Base-by-base conservation (phyloP, 2,329 filamentous ascomycete genomes). In the Clathrospora elynae region DNA sequence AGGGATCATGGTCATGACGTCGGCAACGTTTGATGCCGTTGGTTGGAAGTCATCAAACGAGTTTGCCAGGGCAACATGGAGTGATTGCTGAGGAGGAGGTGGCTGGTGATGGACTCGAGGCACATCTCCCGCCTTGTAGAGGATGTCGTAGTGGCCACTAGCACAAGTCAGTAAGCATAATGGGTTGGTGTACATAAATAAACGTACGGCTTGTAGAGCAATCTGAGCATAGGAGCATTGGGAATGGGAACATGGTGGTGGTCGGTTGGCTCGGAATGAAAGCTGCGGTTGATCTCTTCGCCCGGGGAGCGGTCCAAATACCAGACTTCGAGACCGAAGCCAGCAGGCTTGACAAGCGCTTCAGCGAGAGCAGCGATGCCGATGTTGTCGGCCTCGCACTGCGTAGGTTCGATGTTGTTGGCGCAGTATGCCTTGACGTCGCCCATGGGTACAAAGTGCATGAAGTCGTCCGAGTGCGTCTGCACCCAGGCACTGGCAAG, bases 361-460 rank as follows among this genome's bases (percentile, higher is more conserved):
- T 92, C 85, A 49, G 86, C 82, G 35, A 97, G 76, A 2, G 89
- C 82, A 46, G 83, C 83, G 50, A 97, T 78, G 29, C 89, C 88
- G n/a, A 96, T 75, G 59, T 96, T 85, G 57, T 99, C 93, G 51
- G 97, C 95, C 73, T 97, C 92, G 35, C 84, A 83, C 55, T 85
- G 81, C 11, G 85, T 79, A 0, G 87, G 82, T 66, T 95, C 86
- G 51, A 97, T 84, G 46, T 79, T 80, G 10, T 80, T 78, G 25
- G 78, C 70, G 65, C 87, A 89, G 70, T 93, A 92, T 16, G 83
- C 76, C 10, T 83, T 78, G 23, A 93, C 74, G 37, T 82, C 80
- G 33, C 55, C 55, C 36, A 57, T 60, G 32, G 56, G 51, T 17
- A 95, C 79, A 66, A 90, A 97, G 6, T 82, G 81, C 55, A 84